Conservation (phyloP, 2,329 filamentous ascomycete genomes). For the Nemania sp. region DNA sequence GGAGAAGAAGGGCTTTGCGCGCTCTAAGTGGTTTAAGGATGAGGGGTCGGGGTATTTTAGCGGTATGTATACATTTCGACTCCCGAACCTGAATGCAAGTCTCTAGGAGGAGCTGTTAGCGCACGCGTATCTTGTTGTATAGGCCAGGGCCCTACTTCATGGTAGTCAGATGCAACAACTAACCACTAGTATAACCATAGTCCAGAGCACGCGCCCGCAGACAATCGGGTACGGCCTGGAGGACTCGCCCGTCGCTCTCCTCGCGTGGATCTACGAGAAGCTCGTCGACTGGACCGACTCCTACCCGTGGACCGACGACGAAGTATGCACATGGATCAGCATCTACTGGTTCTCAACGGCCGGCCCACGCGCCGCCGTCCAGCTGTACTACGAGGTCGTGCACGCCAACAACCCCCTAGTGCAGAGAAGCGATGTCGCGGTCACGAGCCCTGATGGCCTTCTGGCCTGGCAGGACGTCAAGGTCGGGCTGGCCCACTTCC, state of each 20-base stretch:
- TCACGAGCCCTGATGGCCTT: conserved; percentile 28
- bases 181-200: background rate
- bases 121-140: too few relatives aligned
- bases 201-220: conserved; percentile 75
- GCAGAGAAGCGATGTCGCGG: conserved; percentile 9
- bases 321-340: conserved; percentile 79
- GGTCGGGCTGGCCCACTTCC: conserved; percentile 62
- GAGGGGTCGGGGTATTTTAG: conserved; percentile 34
- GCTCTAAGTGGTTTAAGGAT: conserved; percentile 45
- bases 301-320: conserved; percentile 80
- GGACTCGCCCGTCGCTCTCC: conserved; percentile 75
- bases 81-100: too few relatives aligned
- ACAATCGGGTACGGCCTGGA: conserved; percentile 76
- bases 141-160: too few relatives aligned
- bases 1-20: conserved; percentile 61
- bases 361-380: conserved; percentile 70
- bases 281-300: conserved; percentile 79
- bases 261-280: conserved; percentile 86
- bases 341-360: conserved; percentile 78
- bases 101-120: background rate
- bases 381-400: conserved; percentile 77
- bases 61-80: conserved; percentile 18
- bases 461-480: conserved; percentile 54
- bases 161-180: background rate
- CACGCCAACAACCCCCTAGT: conserved; percentile 69